Base-by-base conservation (phyloP, 306 rosid species). In the Prunus mongolica region DNA sequence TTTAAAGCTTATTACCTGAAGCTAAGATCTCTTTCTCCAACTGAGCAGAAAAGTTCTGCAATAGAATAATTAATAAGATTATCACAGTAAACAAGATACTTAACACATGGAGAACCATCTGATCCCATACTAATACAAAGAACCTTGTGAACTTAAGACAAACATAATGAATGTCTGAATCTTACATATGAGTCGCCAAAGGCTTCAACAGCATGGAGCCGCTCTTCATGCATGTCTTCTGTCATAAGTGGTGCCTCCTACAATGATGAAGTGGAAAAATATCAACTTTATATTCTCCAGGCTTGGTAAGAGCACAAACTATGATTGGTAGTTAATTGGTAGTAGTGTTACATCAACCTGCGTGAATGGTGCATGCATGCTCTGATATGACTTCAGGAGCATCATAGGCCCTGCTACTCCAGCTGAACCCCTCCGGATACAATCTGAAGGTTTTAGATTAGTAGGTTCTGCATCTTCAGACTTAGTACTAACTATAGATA, bases 221-320 rank as follows among this genome's bases (percentile, higher is more conserved):
- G 89, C 81, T 95, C 98, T 85, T 95, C 98, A 77, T 95, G 98
- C 97, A 95, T 95, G 92, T 95, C 98, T 85, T 95, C 98, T 52
- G 98, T 95, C 98, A 92, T 89, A 44, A 95, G 95, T 64, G 98
- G 98, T 82, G 93, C 57, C 63, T 89, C 93, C 98, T 95, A 82
- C 63, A 67, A 69, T 61, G 69, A 85, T 64, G 57, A 80, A 55
- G 55, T 68, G 69, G 71, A 49, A 82, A 61, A 54, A 25, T 16
- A 5, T 79, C 74, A 47, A 69, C 54, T 55, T 69, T 69, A 73
- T 63, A 76, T 55, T 73, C 78, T 75, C 75, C 67, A 71, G 74
- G 22, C 52, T 41, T 74, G 76, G 62, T 34, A 63, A 61, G 78
- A 75, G 72, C 73, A 75, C 46, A 70, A 60, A 60, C 32, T 30